These are phyloP conservation scores for Astrephomene gubernaculifera DNA, from an alignment of 139 green algal genomes.

Conservation along the genomic window DNA sequence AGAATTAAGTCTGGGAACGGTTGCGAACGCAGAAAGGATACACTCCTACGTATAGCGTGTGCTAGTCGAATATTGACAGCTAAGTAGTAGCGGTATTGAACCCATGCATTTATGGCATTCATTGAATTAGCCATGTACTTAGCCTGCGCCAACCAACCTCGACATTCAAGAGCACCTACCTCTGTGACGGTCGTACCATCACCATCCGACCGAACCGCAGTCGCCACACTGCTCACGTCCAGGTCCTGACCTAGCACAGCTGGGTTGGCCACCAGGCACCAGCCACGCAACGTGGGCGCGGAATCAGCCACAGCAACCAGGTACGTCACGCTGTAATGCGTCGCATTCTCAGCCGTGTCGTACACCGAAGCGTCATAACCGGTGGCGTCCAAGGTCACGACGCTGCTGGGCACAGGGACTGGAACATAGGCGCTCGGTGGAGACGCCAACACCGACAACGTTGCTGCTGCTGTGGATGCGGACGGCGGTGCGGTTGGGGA, in stretches of 20 bases:
- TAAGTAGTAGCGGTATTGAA: background rate
- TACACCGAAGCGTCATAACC: conserved; percentile 33
- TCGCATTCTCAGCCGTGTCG: background rate
- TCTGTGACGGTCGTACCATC: background rate
- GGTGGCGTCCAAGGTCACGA: background rate
- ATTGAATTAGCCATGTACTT: too few relatives aligned
- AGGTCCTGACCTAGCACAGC: background rate
- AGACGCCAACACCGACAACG: too few relatives aligned
- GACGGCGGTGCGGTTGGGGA: background rate
- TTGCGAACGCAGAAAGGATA: background rate
- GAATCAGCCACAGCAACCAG: background rate
- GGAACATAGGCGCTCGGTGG: background rate
- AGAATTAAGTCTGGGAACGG: background rate
- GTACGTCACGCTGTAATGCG: background rate
- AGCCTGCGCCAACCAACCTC: too few relatives aligned
- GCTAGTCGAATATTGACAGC: background rate
- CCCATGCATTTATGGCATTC: too few relatives aligned
- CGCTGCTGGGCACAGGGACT: background rate
- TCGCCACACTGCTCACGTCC: background rate
- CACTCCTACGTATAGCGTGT: too few relatives aligned
- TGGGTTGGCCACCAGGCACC: background rate
- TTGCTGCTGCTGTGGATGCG: background rate
- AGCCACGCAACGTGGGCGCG: background rate
- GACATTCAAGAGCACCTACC: too few relatives aligned
- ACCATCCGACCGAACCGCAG: background rate